Conservation (phyloP, 2,329 filamentous ascomycete species). For the Acrocalymma vagum region DNA sequence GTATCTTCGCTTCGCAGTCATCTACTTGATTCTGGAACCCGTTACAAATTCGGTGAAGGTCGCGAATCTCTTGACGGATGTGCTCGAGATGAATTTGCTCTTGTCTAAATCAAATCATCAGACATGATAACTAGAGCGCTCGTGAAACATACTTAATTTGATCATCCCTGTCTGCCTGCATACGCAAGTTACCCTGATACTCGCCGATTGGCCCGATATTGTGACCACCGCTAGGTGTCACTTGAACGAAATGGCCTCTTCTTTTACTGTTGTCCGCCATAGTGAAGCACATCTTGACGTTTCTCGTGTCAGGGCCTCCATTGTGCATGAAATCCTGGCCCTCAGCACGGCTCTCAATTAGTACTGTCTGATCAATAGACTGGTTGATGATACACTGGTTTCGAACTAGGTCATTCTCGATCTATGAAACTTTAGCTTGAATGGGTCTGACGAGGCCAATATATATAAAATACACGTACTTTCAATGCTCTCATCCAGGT, state of each 20-base stretch:
- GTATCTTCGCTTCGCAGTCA: slow-evolving; percentile 59
- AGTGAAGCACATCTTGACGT: slow-evolving; percentile 77
- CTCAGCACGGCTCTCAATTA: slow-evolving; percentile 73
- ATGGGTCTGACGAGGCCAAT: not conserved
- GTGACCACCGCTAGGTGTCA: slow-evolving; percentile 53
- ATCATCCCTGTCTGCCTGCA: slow-evolving; percentile 78
- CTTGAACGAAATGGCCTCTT: slow-evolving; percentile 62
- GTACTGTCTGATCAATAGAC: slow-evolving; percentile 81
- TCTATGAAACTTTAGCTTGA: slow-evolving; percentile 54
- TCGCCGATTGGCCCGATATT: slow-evolving; percentile 63
- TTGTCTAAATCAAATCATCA: slow-evolving; percentile 31
- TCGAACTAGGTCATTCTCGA: slow-evolving; percentile 80
- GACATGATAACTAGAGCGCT: slow-evolving; percentile 8
- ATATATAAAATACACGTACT: slow-evolving; percentile 41
- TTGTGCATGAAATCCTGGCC: slow-evolving; percentile 76
- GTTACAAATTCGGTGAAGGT: slow-evolving; percentile 43
- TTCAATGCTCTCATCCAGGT: slow-evolving; percentile 82
- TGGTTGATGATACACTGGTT: slow-evolving; percentile 86
- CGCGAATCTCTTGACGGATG: slow-evolving; percentile 53
- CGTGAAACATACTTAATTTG: slow-evolving; percentile 63
- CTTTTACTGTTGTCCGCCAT: slow-evolving; percentile 69
- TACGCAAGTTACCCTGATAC: slow-evolving; percentile 68
- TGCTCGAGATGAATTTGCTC: slow-evolving; percentile 60
- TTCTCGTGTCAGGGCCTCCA: slow-evolving; percentile 58
- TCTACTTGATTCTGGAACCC: slow-evolving; percentile 48